Evolutionary conservation across 1,284 basidiomycete species (phyloP).

Genomic region (Gomphus bonarii): DNA sequence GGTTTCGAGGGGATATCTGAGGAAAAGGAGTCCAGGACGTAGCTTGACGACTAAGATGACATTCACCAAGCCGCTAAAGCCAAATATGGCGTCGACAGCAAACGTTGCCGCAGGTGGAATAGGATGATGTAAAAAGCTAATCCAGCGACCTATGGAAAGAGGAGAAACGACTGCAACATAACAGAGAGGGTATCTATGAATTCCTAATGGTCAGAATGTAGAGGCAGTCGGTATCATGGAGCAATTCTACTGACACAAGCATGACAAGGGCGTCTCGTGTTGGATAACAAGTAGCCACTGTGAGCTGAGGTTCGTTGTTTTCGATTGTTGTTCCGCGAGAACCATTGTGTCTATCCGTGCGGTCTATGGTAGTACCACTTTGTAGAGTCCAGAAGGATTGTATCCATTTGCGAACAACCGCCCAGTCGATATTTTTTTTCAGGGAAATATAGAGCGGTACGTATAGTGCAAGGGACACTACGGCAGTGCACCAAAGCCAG

Average conservation of each 20-base stretch:
- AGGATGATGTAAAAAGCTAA: slow-evolving; percentile 11
- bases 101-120: slow-evolving; percentile 25
- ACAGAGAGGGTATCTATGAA: slow-evolving; percentile 21
- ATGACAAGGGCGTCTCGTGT: slow-evolving; percentile 19
- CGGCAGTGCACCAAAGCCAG: slow-evolving; percentile 33
- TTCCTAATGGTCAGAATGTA: slow-evolving; percentile 1
- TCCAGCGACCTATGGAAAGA: slow-evolving; percentile 22
- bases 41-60: slow-evolving; percentile 26
- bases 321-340: neutral
- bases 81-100: slow-evolving; percentile 22
- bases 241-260: slow-evolving; percentile 13
- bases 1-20: slow-evolving; percentile 12
- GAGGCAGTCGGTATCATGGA: slow-evolving; percentile 18
- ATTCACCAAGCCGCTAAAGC: slow-evolving; percentile 26
- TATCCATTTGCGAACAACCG: slow-evolving; percentile 27
- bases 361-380: neutral
- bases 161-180: slow-evolving; percentile 22
- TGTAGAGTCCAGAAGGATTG: slow-evolving; percentile 16
- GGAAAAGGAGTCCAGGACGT: slow-evolving; percentile 22
- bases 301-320: neutral
- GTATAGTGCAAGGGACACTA: slow-evolving; percentile 26
- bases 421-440: slow-evolving; percentile 24
- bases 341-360: slow-evolving; percentile 12
- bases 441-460: slow-evolving; percentile 29
- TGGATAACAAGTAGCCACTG: neutral